phyloP scores from a whole-genome alignment of 2,329 filamentous ascomycete species.

The Stachybotrys echinatus region DNA sequence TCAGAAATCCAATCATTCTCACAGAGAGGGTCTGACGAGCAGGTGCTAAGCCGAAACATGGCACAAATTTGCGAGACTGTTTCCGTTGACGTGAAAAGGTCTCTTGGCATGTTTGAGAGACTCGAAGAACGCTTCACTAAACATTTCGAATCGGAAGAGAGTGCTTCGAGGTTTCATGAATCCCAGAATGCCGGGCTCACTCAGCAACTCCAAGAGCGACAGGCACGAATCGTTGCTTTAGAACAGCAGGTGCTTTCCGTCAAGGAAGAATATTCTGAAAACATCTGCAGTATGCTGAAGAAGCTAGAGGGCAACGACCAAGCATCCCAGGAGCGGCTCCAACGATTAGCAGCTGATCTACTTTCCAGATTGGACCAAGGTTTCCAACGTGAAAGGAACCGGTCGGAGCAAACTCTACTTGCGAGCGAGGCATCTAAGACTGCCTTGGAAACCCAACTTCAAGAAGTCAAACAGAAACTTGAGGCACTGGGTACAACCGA shows the following conservation, averaged over 20 bases:
- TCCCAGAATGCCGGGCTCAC: conserved; percentile 8
- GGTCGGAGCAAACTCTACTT: conserved; percentile 7
- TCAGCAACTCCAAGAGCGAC: conserved; percentile 12
- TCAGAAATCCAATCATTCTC: not conserved
- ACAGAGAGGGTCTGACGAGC: conserved; percentile 1
- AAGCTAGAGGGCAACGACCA: conserved; percentile 7
- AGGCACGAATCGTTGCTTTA: conserved; percentile 12
- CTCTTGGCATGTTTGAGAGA: conserved; percentile 9
- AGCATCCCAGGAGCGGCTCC: conserved; percentile 10
- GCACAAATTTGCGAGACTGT: not conserved
- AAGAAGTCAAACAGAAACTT: conserved; percentile 12
- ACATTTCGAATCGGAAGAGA: conserved; percentile 4
- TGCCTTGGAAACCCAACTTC: conserved; percentile 13
- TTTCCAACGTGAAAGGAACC: conserved; percentile 12
- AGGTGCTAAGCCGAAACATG: not conserved
- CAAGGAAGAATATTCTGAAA: conserved; percentile 10
- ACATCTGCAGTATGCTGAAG: conserved; percentile 11
- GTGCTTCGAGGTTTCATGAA: conserved; percentile 4
- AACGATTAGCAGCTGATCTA: conserved; percentile 11
- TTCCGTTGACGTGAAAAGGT: conserved; percentile 2
- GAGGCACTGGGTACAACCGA: not conserved
- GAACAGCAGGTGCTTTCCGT: conserved; percentile 12
- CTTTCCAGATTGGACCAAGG: conserved; percentile 13
- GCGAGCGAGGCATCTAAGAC: conserved; percentile 7
- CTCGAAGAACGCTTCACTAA: conserved; percentile 9